These are phyloP conservation scores for Clitoria ternatea DNA, from an alignment of 306 rosid genomes.

Conservation along the genomic window DNA sequence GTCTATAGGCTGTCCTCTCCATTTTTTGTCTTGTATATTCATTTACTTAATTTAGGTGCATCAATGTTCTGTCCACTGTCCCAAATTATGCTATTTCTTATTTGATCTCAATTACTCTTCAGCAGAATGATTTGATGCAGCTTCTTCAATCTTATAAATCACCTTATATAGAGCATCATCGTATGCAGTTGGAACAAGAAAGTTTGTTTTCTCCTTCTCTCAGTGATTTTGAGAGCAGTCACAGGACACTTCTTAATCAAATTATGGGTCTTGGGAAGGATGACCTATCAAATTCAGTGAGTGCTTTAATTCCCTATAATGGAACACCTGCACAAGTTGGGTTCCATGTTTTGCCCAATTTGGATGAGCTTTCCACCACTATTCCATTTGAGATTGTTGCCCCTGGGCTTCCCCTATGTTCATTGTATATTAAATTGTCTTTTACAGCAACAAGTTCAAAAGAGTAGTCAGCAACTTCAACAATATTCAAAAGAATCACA, in stretches of 20 bases:
- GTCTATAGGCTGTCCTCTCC: not conserved
- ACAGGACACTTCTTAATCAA: conserved; percentile 39
- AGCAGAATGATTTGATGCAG: conserved; percentile 45
- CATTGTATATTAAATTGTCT: no score
- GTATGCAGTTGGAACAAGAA: conserved; percentile 49
- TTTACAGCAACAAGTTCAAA: no score
- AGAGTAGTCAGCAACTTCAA: no score
- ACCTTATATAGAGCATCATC: conserved; percentile 49
- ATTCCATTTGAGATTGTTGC: no score
- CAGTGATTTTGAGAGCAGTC: conserved; percentile 42
- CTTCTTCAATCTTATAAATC: conserved; percentile 49
- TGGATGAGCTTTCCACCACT: not conserved
- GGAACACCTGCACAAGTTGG: conserved; percentile 48
- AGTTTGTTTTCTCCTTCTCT: conserved; percentile 42
- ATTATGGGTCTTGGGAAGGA: conserved; percentile 40
- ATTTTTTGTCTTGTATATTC: not conserved
- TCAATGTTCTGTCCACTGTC: conserved; percentile 12
- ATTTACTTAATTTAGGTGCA: not conserved
- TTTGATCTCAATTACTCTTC: conserved; percentile 31
- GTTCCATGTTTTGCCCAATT: conserved; percentile 33
- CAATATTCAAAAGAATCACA: no score
- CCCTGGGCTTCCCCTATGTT: no score
- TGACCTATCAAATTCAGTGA: conserved; percentile 33
- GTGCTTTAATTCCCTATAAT: conserved; percentile 36
- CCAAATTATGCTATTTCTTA: conserved; percentile 10